Conservation (phyloP, 176 grass and related monocot species). For the Juncus effusus region DNA sequence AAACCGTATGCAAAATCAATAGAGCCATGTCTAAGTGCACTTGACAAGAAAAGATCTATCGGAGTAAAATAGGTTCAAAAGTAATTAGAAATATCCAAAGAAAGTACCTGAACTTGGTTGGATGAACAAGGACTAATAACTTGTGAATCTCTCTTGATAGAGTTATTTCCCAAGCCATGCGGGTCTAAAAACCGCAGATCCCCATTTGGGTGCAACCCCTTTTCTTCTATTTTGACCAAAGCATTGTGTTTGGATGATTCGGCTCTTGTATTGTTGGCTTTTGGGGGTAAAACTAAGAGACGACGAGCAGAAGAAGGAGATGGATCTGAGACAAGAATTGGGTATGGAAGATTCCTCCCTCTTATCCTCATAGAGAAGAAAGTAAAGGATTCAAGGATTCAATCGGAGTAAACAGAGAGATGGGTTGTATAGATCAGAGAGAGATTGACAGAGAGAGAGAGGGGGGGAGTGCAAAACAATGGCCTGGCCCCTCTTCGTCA, state of each 20-base stretch:
- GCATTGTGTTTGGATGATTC: conserved; percentile 1
- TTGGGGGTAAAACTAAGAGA: neutral
- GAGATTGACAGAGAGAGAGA: conserved; percentile 6
- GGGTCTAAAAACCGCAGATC: conserved; percentile 34
- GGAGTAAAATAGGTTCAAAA: conserved; percentile 11
- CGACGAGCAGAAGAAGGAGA: conserved; percentile 28
- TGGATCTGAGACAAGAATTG: conserved; percentile 49
- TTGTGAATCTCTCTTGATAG: conserved; percentile 11
- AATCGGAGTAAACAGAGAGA: conserved; percentile 1
- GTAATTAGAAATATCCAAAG: neutral
- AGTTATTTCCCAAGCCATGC: conserved; percentile 14
- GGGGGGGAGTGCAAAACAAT: conserved; percentile 49
- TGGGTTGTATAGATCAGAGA: neutral
- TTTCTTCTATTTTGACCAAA: conserved; percentile 8
- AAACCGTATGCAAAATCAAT: neutral
- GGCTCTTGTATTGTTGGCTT: conserved; percentile 6
- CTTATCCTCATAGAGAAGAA: conserved; percentile 77
- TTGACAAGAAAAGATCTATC: conserved; percentile 28
- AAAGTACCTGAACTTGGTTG: conserved; percentile 31
- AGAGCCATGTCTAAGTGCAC: conserved; percentile 6
- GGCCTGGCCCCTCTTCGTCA: conserved; percentile 24
- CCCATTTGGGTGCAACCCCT: conserved; percentile 48
- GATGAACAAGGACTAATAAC: conserved; percentile 10
- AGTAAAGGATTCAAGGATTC: conserved; percentile 8
- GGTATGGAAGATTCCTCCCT: conserved; percentile 42